Base-by-base conservation (phyloP, 2,329 filamentous ascomycete genomes). In the Diaporthe amygdali region DNA sequence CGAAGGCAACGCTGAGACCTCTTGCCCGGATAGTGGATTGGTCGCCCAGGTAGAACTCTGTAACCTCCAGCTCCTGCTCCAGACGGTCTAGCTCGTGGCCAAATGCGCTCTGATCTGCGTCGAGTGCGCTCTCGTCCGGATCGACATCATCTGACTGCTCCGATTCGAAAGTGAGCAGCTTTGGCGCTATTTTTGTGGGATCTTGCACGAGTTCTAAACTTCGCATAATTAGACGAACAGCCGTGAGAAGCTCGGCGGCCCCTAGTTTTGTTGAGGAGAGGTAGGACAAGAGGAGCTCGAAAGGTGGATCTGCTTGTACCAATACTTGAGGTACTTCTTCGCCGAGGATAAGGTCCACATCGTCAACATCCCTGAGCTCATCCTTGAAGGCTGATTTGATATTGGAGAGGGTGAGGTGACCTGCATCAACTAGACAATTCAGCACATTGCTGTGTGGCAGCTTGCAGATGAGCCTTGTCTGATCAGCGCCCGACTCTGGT, bases 1-100 rank as follows among this genome's bases (percentile, higher is more conserved):
- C 88, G 59, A 95, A 90, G 0, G 92, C 91, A 20, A 91, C 83
- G 30, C 91, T 92, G 14, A 95, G 82, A 6, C 91, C 89, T 55
- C 89, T 85, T 52, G 89, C 89, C 39, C 92, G 89, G 68, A 88
- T 85, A 72, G 87, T 86, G 52, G 90, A 88, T 37, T 92, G 90
- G 74, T 90, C 87, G 64, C 90, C 88, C 5, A 94, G 84, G 73
- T 93, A 89, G 64, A 90, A 90, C 72, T 94, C 87, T 5, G 92
- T 92, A 71, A 91, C 85, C 68, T 91, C 87, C 59, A 95, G 86
- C 77, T 94, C 91, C 49, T 89, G 83, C 76, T 92, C 89, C 0
- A 90, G 84, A 68, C 88, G 84, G 71, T 90, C 89, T 51, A 92
- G 84, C 74, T 90, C 87, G 84, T 84, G 86, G 74, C 81, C 85